phyloP scores from a whole-genome alignment of 1,284 basidiomycete species.

The Ustilago hordei region DNA sequence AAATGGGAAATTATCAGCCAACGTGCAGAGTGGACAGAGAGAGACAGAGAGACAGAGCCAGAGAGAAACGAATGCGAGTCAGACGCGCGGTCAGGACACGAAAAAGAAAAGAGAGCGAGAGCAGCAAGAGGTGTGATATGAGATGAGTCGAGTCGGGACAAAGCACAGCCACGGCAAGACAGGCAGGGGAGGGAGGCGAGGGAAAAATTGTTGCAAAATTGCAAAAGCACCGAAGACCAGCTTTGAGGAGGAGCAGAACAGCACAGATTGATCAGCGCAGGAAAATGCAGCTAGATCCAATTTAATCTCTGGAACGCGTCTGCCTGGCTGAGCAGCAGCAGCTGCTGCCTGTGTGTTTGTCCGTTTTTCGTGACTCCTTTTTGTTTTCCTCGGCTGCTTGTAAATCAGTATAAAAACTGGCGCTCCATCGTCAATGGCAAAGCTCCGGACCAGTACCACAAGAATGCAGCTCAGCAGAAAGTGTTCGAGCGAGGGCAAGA shows the following conservation, averaged over 20 bases:
- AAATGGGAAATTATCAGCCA: conserved; percentile 11
- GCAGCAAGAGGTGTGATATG: conserved; percentile 1
- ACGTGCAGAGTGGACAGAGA: conserved; percentile 11
- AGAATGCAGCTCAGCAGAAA: background rate
- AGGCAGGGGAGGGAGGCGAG: conserved; percentile 2
- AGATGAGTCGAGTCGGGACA: conserved; percentile 2
- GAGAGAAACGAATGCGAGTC: background rate
- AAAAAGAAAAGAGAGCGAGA: background rate
- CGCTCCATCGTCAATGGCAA: background rate
- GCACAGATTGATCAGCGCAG: background rate
- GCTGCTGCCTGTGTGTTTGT: background rate
- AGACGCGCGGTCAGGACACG: conserved; percentile 9
- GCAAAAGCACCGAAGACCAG: conserved; percentile 16
- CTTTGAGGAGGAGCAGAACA: background rate
- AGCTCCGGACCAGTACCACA: background rate
- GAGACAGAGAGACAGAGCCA: background rate
- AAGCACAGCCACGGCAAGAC: background rate
- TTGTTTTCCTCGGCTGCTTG: background rate
- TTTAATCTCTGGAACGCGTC: background rate
- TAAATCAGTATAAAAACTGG: background rate
- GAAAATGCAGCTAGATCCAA: conserved; percentile 3
- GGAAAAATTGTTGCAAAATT: conserved; percentile 11
- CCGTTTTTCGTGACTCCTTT: background rate
- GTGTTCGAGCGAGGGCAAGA: background rate
- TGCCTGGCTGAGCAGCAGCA: background rate